Percentiles rank a stretch among this genome's conserved stretches.
phyloP scores from a whole-genome alignment of 768 basidiomycete species.

The Trametes villosa region DNA sequence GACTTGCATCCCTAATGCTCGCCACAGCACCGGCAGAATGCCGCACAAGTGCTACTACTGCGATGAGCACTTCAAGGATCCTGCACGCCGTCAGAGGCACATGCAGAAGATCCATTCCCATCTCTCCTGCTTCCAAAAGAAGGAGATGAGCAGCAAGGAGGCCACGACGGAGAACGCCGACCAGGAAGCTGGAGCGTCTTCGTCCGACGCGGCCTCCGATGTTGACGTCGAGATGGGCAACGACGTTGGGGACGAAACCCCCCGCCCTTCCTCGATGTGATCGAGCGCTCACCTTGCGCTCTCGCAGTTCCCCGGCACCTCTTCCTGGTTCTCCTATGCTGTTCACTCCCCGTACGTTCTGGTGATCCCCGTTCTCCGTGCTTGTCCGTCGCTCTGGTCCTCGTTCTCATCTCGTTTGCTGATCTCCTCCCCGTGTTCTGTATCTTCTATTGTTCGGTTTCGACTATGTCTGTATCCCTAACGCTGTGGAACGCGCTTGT shows the following conservation, averaged over 20 bases:
- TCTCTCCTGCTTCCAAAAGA: conserved; percentile 50
- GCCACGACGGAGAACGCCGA: too few relatives aligned
- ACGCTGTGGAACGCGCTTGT: background rate
- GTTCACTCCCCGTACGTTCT: too few relatives aligned
- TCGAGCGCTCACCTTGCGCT: too few relatives aligned
- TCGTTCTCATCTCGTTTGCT: background rate
- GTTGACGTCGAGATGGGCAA: too few relatives aligned
- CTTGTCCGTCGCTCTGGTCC: background rate
- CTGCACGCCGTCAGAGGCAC: conserved; percentile 65
- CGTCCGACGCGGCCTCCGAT: too few relatives aligned
- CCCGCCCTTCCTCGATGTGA: too few relatives aligned
- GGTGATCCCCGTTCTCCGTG: conserved; percentile 16
- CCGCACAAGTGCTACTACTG: conserved; percentile 62
- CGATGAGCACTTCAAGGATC: conserved; percentile 61
- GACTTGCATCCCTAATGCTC: conserved; percentile 10
- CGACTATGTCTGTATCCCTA: background rate
- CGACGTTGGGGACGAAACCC: too few relatives aligned
- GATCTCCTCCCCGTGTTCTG: background rate
- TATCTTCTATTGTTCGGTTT: background rate
- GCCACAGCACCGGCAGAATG: conserved; percentile 55
- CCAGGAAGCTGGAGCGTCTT: too few relatives aligned
- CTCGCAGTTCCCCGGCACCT: too few relatives aligned
- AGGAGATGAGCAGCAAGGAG: too few relatives aligned
- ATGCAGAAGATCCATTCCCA: conserved; percentile 57
- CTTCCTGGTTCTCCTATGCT: too few relatives aligned